Conservation (phyloP, 2,329 filamentous ascomycete species). For the Aspergillus melleus region DNA sequence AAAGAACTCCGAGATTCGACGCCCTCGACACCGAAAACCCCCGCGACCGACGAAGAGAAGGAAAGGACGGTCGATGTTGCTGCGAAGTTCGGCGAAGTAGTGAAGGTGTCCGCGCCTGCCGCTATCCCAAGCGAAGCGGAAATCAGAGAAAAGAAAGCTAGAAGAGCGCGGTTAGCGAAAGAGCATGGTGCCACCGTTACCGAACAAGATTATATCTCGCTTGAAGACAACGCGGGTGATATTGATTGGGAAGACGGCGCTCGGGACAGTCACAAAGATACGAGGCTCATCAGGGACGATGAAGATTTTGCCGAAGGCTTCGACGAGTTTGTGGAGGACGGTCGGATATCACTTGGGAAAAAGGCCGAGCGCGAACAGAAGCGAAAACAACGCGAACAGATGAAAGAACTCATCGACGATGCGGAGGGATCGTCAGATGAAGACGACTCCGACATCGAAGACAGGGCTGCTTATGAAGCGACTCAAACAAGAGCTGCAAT, state of each 20-base stretch:
- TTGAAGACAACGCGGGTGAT: constrained; percentile 40
- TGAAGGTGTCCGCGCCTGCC: constrained; percentile 33
- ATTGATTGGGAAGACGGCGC: constrained; percentile 50
- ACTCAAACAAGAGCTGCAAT: constrained; percentile 86
- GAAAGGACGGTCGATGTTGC: constrained; percentile 56
- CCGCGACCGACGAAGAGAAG: constrained; percentile 37
- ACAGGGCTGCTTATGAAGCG: constrained; percentile 79
- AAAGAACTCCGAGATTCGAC: constrained; percentile 84
- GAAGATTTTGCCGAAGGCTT: constrained; percentile 93
- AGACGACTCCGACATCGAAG: constrained; percentile 63
- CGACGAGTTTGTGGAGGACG: constrained; percentile 87
- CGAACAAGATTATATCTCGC: constrained; percentile 56
- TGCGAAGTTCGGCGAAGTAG: constrained; percentile 49
- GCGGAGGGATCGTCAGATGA: constrained; percentile 69
- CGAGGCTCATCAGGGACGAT: constrained; percentile 77
- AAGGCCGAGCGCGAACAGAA: constrained; percentile 74
- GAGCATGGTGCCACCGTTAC: constrained; percentile 60
- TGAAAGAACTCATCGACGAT: constrained; percentile 78
- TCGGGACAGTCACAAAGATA: constrained; percentile 67
- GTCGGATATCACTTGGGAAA: constrained; percentile 72
- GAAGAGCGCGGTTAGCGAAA: constrained; percentile 75
- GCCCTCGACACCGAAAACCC: constrained; percentile 70
- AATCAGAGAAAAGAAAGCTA: constrained; percentile 86
- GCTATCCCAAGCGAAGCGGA: constrained; percentile 78
- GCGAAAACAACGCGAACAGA: constrained; percentile 68